Conservation (phyloP, 2,329 filamentous ascomycete species). For the Colletotrichum sp. region DNA sequence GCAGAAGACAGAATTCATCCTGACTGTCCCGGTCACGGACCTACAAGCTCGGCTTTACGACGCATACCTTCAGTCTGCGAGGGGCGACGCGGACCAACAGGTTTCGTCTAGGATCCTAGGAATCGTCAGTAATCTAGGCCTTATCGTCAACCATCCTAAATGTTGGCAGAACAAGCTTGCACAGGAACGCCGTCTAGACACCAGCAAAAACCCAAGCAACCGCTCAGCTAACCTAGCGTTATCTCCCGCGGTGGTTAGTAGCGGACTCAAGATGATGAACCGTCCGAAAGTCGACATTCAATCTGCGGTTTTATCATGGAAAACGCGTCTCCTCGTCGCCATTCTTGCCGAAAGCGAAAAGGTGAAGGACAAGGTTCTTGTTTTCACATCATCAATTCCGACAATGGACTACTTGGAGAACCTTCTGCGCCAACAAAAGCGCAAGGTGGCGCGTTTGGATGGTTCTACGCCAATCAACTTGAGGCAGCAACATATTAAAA, state of each 20-base stretch:
- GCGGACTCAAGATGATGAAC: slow-evolving; percentile 40
- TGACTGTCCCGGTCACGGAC: slow-evolving; percentile 72
- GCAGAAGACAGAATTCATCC: slow-evolving; percentile 80
- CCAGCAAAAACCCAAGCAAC: slow-evolving; percentile 1
- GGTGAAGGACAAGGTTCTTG: slow-evolving; percentile 74
- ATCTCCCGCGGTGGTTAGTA: neutral
- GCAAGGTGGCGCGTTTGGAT: slow-evolving; percentile 67
- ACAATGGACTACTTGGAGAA: slow-evolving; percentile 73
- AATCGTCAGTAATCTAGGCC: slow-evolving; percentile 40
- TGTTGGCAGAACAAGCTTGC: slow-evolving; percentile 46
- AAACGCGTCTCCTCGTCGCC: slow-evolving; percentile 67
- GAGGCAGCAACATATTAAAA: slow-evolving; percentile 68
- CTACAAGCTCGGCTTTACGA: slow-evolving; percentile 70
- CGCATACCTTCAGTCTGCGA: slow-evolving; percentile 38
- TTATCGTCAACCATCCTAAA: slow-evolving; percentile 59
- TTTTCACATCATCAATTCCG: slow-evolving; percentile 78
- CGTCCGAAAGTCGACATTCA: slow-evolving; percentile 39
- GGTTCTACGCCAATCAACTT: slow-evolving; percentile 61
- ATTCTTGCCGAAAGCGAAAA: slow-evolving; percentile 71
- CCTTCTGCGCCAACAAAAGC: slow-evolving; percentile 54
- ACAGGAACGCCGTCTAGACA: slow-evolving; percentile 5
- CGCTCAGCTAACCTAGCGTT: neutral
- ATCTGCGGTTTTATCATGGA: slow-evolving; percentile 65
- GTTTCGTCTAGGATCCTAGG: slow-evolving; percentile 34
- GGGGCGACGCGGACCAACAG: neutral